Evolutionary conservation across 176 grass and related monocot species (phyloP).

Genomic region (Alopecurus myosuroides): DNA sequence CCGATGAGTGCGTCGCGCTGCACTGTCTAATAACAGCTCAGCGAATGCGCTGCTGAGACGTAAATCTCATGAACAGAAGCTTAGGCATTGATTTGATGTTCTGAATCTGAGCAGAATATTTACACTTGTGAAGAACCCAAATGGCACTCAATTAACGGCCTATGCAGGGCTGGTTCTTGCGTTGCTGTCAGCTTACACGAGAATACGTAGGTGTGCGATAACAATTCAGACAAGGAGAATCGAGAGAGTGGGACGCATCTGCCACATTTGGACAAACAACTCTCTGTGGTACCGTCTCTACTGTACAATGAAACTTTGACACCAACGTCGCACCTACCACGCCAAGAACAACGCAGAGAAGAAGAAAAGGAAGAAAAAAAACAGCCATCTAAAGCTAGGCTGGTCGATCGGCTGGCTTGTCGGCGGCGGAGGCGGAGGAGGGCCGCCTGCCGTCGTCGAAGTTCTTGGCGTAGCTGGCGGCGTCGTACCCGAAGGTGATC

Average conservation of each 20-base stretch:
- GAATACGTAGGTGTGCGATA: too few relatives aligned
- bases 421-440: not conserved
- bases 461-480: conserved; percentile 95
- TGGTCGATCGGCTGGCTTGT: not conserved
- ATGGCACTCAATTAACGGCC: too few relatives aligned
- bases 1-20: not conserved
- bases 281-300: not conserved
- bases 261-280: not conserved
- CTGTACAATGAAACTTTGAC: conserved; percentile 29
- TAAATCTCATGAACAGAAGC: too few relatives aligned
- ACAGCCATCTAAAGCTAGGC: not conserved
- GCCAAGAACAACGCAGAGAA: conserved; percentile 13
- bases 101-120: too few relatives aligned
- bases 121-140: too few relatives aligned
- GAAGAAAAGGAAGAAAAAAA: not conserved
- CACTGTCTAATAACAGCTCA: not conserved
- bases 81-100: too few relatives aligned
- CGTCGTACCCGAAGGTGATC: conserved; percentile 67
- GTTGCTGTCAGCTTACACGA: too few relatives aligned
- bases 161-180: too few relatives aligned
- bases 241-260: not conserved
- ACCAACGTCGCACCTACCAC: conserved; percentile 31
- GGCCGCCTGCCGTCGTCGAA: conserved; percentile 70
- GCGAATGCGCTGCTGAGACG: too few relatives aligned
- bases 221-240: not conserved